phyloP scores from a whole-genome alignment of 2,329 filamentous ascomycete genomes.

The Xylaria sp. region DNA sequence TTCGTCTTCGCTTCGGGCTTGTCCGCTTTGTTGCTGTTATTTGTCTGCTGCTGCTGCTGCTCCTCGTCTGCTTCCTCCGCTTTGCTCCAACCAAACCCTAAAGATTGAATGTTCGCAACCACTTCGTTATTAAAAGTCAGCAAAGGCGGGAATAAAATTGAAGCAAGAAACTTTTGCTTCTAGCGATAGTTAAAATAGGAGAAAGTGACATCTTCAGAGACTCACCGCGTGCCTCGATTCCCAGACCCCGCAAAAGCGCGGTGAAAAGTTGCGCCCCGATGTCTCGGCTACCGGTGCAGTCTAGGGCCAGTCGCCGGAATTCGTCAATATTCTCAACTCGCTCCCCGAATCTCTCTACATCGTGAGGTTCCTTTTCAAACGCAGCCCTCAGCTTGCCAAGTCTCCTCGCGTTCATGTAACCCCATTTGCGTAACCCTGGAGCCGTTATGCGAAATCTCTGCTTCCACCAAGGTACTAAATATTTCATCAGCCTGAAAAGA shows the following conservation, averaged over 20 bases:
- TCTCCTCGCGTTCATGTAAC: conserved; percentile 82
- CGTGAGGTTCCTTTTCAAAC: conserved; percentile 70
- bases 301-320: conserved; percentile 74
- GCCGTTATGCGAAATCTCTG: conserved; percentile 80
- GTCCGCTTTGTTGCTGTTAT: conserved; percentile 33
- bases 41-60: conserved; percentile 48
- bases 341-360: conserved; percentile 78
- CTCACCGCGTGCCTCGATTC: conserved; percentile 75
- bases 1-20: conserved; percentile 52
- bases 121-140: conserved; percentile 51
- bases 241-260: conserved; percentile 80
- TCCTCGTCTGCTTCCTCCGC: conserved; percentile 76
- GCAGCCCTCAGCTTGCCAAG: conserved; percentile 78
- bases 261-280: conserved; percentile 91
- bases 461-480: conserved; percentile 87
- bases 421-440: conserved; percentile 86
- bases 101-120: conserved; percentile 83
- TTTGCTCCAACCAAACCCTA: conserved; percentile 92
- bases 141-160: not conserved
- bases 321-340: conserved; percentile 71
- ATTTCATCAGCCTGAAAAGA: conserved; percentile 77
- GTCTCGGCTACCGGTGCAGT: conserved; percentile 84
- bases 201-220: not conserved
- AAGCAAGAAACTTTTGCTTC: not conserved
- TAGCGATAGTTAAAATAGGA: not conserved